These are phyloP conservation scores for Colletotrichum viniferum DNA, from an alignment of 2,329 filamentous ascomycete genomes.

Conservation along the genomic window DNA sequence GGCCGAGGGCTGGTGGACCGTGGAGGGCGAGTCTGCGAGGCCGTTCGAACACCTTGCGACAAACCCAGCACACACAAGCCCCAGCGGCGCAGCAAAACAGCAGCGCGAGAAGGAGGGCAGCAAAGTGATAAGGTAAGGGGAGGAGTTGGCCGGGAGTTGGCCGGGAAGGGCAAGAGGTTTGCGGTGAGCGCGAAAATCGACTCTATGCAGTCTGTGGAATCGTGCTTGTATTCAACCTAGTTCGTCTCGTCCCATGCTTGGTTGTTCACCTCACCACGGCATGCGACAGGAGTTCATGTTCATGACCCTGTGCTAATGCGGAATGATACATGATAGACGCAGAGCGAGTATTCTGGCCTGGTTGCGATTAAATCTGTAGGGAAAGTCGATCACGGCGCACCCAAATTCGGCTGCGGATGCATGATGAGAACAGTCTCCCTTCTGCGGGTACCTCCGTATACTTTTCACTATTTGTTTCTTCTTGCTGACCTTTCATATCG, in stretches of 20 bases:
- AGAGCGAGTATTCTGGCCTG: not conserved
- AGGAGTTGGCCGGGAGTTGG: not conserved
- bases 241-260: not conserved
- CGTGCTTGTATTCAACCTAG: not conserved
- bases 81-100: not conserved
- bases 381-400: not conserved
- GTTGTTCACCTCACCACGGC: not conserved
- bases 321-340: not conserved
- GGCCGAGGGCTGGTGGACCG: not conserved
- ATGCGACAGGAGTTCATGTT: not conserved
- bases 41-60: not conserved
- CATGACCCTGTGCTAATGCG: not conserved
- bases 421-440: not conserved
- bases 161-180: not conserved
- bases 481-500: not conserved
- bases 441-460: not conserved
- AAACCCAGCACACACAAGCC: not conserved
- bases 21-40: not conserved
- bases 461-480: not conserved
- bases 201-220: not conserved
- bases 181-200: not conserved
- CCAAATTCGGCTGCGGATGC: not conserved
- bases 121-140: not conserved
- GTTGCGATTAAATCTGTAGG: not conserved
- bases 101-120: not conserved